Base-by-base conservation (phyloP, 139 green algal species). In the Chlamydomonas sphaeroides region DNA sequence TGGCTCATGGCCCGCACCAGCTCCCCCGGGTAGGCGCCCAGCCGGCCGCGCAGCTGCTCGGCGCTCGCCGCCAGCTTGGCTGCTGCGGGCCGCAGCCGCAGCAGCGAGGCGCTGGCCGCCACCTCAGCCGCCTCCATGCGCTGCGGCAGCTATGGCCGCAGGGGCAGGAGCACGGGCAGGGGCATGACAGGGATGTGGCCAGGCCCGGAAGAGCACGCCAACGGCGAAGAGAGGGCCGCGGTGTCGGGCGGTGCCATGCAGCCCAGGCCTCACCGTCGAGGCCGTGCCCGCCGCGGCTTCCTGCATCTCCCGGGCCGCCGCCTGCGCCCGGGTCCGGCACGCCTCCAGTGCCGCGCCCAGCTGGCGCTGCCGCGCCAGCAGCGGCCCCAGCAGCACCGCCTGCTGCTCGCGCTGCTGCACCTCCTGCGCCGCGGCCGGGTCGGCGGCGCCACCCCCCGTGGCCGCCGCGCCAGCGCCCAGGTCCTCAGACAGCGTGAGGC, bases 341-440 rank as follows among this genome's bases (percentile, higher is more conserved):
- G 28, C 39, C 59, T 70, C 57, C 41, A 80, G 38, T n/a, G 68
- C 41, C n/a, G 4, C 59, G 14, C 26, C 36, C 2, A 61, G 30
- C 59, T 23, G 2, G 15, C 51, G 33, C 57, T 61, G 51, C 41
- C 74, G 74, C 30, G 14, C 74, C 74, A 30, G 59, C 41, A 80
- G 59, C 61, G 74, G 74, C 74, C 68, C 74, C 59, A 80, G n/a
- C 30, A 80, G 59, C 30, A 68, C 71, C 53, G 35, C 35, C 53
- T 79, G 51, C 51, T 66, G n/a, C n/a, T n/a, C n/a, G n/a, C n/a
- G 51, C 51, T 49, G 35, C 56, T 35, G 25, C 56, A 5, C 26
- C 28, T 21, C 56, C 11, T 30, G 23, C 56, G 25, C 61, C 14
- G n/a, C n/a, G 30, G 61, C 61, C n/a, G 1, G 56, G 28, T 7